Evolutionary conservation across 495 filamentous ascomycete genomes (phyloP).

Genomic region (Podospora pseudoanserina): DNA sequence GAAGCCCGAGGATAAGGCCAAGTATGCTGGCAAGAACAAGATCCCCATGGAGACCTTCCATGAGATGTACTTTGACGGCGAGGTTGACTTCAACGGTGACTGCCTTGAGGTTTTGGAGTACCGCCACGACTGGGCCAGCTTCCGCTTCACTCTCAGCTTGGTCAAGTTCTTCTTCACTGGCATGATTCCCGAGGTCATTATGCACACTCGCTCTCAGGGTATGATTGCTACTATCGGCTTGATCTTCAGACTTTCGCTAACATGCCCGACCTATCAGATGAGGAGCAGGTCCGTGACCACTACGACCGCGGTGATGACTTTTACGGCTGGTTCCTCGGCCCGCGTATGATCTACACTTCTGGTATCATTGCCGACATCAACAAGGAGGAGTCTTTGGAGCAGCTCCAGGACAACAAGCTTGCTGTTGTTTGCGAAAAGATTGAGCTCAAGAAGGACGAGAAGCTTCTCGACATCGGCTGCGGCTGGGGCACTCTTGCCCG

Average conservation of each 20-base stretch:
- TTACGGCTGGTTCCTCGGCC: constrained; percentile 86
- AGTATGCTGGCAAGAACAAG: constrained; percentile 72
- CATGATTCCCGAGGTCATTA: constrained; percentile 71
- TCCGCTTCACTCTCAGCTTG: constrained; percentile 69
- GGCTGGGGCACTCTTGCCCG: constrained; percentile 84
- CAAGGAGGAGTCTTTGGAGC: constrained; percentile 73
- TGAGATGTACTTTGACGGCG: constrained; percentile 84
- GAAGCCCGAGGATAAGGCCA: constrained; percentile 64
- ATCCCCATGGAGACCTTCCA: constrained; percentile 85
- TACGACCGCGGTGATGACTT: constrained; percentile 88
- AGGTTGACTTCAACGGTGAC: constrained; percentile 84
- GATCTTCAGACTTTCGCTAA: constrained; percentile 10
- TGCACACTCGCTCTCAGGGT: constrained; percentile 76
- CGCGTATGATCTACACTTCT: constrained; percentile 87
- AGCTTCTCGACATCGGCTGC: constrained; percentile 77
- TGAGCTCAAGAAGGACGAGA: constrained; percentile 64
- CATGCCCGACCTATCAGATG: constrained; percentile 49
- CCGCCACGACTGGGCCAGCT: constrained; percentile 83
- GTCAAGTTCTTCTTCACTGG: constrained; percentile 46
- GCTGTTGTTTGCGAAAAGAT: constrained; percentile 85
- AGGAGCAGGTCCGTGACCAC: constrained; percentile 83
- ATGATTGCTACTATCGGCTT: constrained; percentile 18
- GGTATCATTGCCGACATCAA: constrained; percentile 74
- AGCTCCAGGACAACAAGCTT: constrained; percentile 88
- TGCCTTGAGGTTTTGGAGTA: constrained; percentile 75